phyloP scores from a whole-genome alignment of 2,329 filamentous ascomycete genomes.

The Colletotrichum acutatum region DNA sequence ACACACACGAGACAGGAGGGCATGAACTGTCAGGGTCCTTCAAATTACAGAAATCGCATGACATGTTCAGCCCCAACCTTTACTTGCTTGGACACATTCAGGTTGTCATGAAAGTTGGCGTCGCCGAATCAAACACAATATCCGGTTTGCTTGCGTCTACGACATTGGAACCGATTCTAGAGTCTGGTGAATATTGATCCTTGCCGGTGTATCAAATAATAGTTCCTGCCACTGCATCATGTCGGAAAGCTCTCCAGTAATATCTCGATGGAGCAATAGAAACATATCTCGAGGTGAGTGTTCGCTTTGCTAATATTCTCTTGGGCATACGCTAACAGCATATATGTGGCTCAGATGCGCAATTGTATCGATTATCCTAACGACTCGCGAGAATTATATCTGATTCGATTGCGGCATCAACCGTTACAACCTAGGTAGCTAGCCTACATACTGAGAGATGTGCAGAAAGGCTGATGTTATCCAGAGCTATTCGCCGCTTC shows the following conservation, averaged over 20 bases:
- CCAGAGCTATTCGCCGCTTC: not conserved
- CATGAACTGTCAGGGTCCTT: not conserved
- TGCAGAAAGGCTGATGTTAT: not conserved
- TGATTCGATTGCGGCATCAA: no score
- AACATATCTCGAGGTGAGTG: no score
- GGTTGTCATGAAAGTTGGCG: not conserved
- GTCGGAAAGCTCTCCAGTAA: no score
- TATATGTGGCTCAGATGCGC: no score
- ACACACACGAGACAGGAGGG: not conserved
- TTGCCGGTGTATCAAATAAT: not conserved
- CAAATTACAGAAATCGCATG: not conserved
- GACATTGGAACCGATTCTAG: no score
- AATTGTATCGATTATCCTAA: no score
- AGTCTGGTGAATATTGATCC: not conserved
- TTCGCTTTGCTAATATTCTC: no score
- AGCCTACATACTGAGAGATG: not conserved
- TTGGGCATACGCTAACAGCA: no score
- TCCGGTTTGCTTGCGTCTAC: not conserved
- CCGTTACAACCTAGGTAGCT: no score
- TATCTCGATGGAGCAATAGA: no score
- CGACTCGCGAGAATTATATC: no score
- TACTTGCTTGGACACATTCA: not conserved
- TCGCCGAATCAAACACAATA: not conserved
- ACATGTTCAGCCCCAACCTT: not conserved
- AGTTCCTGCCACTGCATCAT: not conserved